Evolutionary conservation across 208 protist species (phyloP).

Genomic region (Acanthamoeba royreba): DNA sequence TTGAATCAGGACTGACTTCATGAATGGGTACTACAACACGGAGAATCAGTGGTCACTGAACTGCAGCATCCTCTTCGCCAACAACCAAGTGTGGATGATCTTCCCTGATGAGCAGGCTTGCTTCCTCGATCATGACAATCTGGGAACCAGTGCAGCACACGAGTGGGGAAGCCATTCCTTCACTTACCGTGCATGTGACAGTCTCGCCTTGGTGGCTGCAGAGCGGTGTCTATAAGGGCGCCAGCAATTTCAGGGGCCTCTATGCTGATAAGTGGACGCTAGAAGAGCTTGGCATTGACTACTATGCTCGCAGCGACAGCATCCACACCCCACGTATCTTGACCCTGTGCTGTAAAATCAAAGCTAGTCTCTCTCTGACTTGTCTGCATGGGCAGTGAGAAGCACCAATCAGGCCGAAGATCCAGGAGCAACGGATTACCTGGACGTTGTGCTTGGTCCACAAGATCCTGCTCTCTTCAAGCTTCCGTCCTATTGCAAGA

Average conservation of each 20-base stretch:
- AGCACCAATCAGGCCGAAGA: slow-evolving; percentile 48
- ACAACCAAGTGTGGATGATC: slow-evolving; percentile 31
- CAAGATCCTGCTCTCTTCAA: slow-evolving; percentile 45
- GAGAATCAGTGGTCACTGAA: slow-evolving; percentile 12
- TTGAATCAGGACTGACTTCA: slow-evolving; percentile 1
- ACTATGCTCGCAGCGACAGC: neutral
- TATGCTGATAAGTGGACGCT: slow-evolving; percentile 14
- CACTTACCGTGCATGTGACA: neutral
- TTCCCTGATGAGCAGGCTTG: slow-evolving; percentile 7
- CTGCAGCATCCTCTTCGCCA: slow-evolving; percentile 28
- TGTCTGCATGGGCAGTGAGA: neutral
- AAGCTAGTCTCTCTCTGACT: too few relatives aligned
- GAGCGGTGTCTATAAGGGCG: neutral
- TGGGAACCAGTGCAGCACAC: neutral
- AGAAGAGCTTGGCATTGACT: slow-evolving; percentile 16
- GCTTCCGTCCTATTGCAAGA: slow-evolving; percentile 27
- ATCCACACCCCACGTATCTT: slow-evolving; percentile 20
- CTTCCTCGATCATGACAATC: neutral
- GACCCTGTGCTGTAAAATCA: too few relatives aligned
- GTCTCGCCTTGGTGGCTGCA: slow-evolving; percentile 40
- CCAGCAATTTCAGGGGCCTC: neutral
- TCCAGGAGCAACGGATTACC: slow-evolving; percentile 44
- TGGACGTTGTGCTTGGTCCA: slow-evolving; percentile 43
- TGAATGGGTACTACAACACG: neutral
- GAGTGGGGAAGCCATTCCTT: neutral